Conservation (phyloP, 1,139 yeast species). For the Sugiyamaella novakii region DNA sequence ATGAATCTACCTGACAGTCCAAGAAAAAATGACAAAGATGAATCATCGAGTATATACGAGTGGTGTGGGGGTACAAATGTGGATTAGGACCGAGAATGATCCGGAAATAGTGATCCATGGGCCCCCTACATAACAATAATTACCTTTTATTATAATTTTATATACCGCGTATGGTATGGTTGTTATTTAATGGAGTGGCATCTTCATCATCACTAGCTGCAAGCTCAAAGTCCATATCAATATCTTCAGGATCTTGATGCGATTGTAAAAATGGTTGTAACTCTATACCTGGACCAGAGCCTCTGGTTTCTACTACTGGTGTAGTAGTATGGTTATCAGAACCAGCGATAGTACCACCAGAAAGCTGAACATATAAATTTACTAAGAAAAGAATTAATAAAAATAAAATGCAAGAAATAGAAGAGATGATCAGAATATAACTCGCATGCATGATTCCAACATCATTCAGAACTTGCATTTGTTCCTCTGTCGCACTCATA, state of each 20-base stretch:
- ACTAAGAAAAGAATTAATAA: conserved; percentile 64
- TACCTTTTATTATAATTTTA: too few relatives aligned
- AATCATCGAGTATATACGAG: too few relatives aligned
- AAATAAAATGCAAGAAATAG: conserved; percentile 73
- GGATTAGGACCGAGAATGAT: too few relatives aligned
- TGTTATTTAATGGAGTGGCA: neutral
- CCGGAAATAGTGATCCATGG: too few relatives aligned
- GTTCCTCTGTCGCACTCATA: conserved; percentile 94
- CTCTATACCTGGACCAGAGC: conserved; percentile 23
- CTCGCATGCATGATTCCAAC: conserved; percentile 85
- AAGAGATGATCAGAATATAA: conserved; percentile 69
- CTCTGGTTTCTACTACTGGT: neutral
- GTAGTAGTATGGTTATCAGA: neutral
- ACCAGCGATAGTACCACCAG: conserved; percentile 21
- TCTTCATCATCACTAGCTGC: conserved; percentile 11
- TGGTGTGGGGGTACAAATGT: too few relatives aligned
- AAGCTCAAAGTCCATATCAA: conserved; percentile 19
- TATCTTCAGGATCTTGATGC: conserved; percentile 18
- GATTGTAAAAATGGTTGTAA: conserved; percentile 27
- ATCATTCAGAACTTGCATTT: conserved; percentile 65
- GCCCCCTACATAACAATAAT: too few relatives aligned
- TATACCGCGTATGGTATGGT: too few relatives aligned
- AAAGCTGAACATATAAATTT: conserved; percentile 58
- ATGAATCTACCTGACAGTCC: too few relatives aligned
- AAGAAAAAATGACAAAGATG: too few relatives aligned